These are phyloP conservation scores for Clonostachys solani DNA, from an alignment of 2,329 filamentous ascomycete genomes.

Conservation along the genomic window DNA sequence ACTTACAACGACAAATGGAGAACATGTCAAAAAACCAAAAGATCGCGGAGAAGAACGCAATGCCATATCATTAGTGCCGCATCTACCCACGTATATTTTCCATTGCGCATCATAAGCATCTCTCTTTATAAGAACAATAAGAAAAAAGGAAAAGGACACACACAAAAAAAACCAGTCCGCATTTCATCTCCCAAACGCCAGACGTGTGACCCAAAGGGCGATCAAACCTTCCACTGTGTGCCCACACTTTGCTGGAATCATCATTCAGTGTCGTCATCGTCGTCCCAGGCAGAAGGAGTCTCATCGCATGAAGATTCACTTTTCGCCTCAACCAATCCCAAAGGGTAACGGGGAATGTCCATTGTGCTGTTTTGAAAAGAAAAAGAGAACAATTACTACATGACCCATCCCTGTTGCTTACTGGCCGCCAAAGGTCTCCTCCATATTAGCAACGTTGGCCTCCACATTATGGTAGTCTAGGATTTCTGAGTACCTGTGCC, in stretches of 20 bases:
- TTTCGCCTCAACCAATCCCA: background rate
- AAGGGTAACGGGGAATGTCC: background rate
- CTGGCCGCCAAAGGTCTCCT: conserved; percentile 29
- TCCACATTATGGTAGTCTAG: conserved; percentile 98
- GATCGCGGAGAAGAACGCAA: no score
- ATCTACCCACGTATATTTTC: no score
- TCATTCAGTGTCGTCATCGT: background rate
- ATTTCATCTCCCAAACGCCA: conserved; percentile 1
- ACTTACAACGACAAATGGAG: no score
- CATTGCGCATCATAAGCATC: no score
- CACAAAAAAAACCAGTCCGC: background rate
- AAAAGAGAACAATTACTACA: no score
- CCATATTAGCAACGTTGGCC: conserved; percentile 28
- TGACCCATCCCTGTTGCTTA: conserved; percentile 8
- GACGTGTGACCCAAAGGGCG: background rate
- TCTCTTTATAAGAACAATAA: background rate
- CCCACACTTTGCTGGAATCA: background rate
- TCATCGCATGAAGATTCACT: background rate
- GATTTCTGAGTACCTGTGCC: conserved; percentile 92
- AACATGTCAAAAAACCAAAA: no score
- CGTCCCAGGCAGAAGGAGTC: background rate
- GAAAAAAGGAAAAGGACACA: background rate
- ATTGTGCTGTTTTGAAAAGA: background rate
- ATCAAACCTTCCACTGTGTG: background rate
- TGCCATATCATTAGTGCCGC: no score